Evolutionary conservation across 805 yeast species (phyloP), one percentile per base, ranked within the genome.

Genomic region (Teunomyces funiuensis): DNA sequence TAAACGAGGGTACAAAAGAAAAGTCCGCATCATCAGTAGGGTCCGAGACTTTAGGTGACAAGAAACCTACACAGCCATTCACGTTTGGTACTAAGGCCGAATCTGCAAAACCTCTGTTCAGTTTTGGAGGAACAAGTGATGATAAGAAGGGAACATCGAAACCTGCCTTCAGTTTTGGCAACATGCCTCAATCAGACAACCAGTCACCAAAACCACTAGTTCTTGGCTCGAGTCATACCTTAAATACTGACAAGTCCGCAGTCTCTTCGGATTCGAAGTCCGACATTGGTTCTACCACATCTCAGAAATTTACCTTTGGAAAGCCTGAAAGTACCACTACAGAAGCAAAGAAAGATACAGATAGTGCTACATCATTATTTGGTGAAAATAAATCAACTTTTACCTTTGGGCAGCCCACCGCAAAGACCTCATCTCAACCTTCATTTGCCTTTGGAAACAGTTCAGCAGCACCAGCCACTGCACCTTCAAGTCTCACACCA

Each of bases 291-390:
- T n/a, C 20, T 13, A 41, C 20, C 13, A 43, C 20, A 13, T 45
- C 36, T 15, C 41, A 47, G 8, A 38, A 26, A 17, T 41, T 46
- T 25, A 17, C 47, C 14, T 43, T 46, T 39, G 50, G 45, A 3
- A 38, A 45, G 14, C 7, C 44, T n/a, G 17, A 28, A 15, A 20
- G 3, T 17, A 3, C 34, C n/a, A 18, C 6, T 13, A 13, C 13
- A n/a, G 34, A 31, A 17, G 3, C 25, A 8, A 31, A 31, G 19
- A 31, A 18, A 8, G 25, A 19, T 19, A 4, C 34, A 14, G 31
- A 3, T 22, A 22, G 41, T 13, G 17, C 18, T 18, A 15, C 25
- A 10, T 31, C 34, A 6, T 18, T 31, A 5, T 31, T 31, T 31
- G 34, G 34, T 11, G 34, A 31, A 18, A 31, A n/a, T 5, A 31